A percentile compares a stretch with the other conserved stretches of the same genome.
phyloP scores from a whole-genome alignment of 2,329 filamentous ascomycete genomes.

The Paecilomyces dactylethromorphus region DNA sequence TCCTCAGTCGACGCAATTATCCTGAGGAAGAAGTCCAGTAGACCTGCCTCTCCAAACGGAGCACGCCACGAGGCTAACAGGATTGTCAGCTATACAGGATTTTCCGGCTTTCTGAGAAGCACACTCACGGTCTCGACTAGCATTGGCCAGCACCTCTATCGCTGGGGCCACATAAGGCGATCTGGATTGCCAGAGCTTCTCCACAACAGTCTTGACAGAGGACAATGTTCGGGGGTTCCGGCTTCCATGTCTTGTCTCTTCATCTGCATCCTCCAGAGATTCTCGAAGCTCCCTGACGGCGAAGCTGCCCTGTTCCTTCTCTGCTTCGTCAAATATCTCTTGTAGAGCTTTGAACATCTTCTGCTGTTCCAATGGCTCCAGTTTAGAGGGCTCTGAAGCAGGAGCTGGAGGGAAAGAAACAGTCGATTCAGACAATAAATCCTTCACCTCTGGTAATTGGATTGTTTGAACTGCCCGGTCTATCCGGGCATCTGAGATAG shows the following conservation, averaged over 20 bases:
- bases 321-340: slow-evolving; percentile 18
- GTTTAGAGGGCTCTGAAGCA: slow-evolving; percentile 6
- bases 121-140: slow-evolving; percentile 35
- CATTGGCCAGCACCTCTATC: slow-evolving; percentile 34
- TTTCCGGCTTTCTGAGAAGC: neutral
- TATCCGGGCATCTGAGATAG: slow-evolving; percentile 1
- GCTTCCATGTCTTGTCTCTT: slow-evolving; percentile 13
- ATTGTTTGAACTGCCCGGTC: slow-evolving; percentile 4
- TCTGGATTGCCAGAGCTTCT: slow-evolving; percentile 29
- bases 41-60: slow-evolving; percentile 31
- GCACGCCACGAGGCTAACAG: slow-evolving; percentile 32
- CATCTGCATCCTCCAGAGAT: slow-evolving; percentile 22
- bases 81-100: slow-evolving; percentile 6
- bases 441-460: slow-evolving; percentile 17
- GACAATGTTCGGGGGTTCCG: slow-evolving; percentile 16
- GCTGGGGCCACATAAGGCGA: slow-evolving; percentile 29
- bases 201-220: slow-evolving; percentile 21
- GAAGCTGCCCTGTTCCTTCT: slow-evolving; percentile 15
- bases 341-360: slow-evolving; percentile 28
- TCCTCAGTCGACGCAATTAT: slow-evolving; percentile 26
- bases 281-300: slow-evolving; percentile 22
- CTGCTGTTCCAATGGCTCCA: slow-evolving; percentile 23
- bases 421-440: slow-evolving; percentile 19
- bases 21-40: slow-evolving; percentile 36
- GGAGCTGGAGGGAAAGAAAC: slow-evolving; percentile 14